Base-by-base conservation (phyloP, 768 basidiomycete genomes). In the Mycena rosella region DNA sequence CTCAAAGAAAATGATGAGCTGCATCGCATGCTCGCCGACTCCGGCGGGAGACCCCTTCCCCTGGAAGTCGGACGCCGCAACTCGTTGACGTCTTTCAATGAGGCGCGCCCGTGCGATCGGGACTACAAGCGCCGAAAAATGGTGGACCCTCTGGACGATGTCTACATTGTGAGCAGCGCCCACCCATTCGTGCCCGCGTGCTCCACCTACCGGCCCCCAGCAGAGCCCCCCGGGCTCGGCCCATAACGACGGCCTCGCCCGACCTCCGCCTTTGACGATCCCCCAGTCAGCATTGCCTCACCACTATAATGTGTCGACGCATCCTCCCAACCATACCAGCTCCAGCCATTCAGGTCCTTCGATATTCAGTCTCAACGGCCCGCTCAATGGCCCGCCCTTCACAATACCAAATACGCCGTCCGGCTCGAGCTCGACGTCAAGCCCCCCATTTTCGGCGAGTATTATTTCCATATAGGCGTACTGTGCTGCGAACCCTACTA, bases 381-480 rank as follows among this genome's bases (percentile, higher is more conserved):
- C 89, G 47, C 80, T 89, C 4, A 86, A 88, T 60, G 83, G 85
- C 10, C 82, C 89, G 47, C 81, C 86, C 4, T 91, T 91, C 76
- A 88, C 87, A 72, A 82, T 91, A 76, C 90, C 90, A 22, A 88
- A 89, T 75, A 91, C 91, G 5, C 90, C 90, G 3, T 90, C 89
- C 24, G 89, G 87, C 22, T 91, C 91, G 22, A 92, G 91, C 74
- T 85, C 89, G 26, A 90, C 90, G 7, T 91, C 90, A 29, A 92
- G 89, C 71, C 90, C 91, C 63, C 90, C 91, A n/a, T 93, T 92
- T 84, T 94, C 93, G 91, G 92, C 88, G 89, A 92, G 93, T 92
- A 76, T 85, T 84, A 76, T 83, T 85, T 81, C 79, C 78, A 82
- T 45, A 60, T 67, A 65, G 69, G 71, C 69, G 73, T 34, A 73